These are phyloP conservation scores for Kwoniella shivajii DNA, from an alignment of 1,284 basidiomycete species.

Conservation along the genomic window DNA sequence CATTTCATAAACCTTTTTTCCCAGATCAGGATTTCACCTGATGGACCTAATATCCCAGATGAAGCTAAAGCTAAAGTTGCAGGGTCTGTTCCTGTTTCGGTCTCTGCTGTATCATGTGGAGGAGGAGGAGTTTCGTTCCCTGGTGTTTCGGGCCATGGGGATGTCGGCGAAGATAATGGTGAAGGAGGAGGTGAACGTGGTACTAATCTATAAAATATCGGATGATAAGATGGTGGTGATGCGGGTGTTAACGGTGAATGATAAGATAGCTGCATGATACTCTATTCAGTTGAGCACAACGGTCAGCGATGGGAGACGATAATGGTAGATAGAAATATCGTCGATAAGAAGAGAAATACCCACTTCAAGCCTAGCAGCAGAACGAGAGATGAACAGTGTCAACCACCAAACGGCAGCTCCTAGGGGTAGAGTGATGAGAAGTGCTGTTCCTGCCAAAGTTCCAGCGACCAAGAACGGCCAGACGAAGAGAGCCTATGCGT, in stretches of 20 bases:
- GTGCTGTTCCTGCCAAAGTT: slow-evolving; percentile 49
- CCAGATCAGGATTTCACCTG: slow-evolving; percentile 29
- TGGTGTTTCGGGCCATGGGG: slow-evolving; percentile 1
- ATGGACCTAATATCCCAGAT: too few species aligned
- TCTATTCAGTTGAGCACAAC: slow-evolving; percentile 21
- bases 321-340: too few species aligned
- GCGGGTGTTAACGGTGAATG: slow-evolving; percentile 34
- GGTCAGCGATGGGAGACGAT: background rate
- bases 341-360: background rate
- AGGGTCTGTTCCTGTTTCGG: background rate
- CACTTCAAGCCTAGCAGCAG: slow-evolving; percentile 46
- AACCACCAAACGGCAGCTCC: slow-evolving; percentile 53
- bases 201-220: slow-evolving; percentile 47
- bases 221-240: slow-evolving; percentile 36
- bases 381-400: slow-evolving; percentile 49
- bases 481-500: slow-evolving; percentile 42
- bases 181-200: slow-evolving; percentile 14
- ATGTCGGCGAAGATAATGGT: slow-evolving; percentile 22
- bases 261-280: slow-evolving; percentile 44
- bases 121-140: background rate
- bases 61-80: too few species aligned
- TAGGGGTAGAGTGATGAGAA: slow-evolving; percentile 52
- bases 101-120: background rate
- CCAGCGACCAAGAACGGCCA: slow-evolving; percentile 51
- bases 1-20: slow-evolving; percentile 50